phyloP scores from a whole-genome alignment of 169 alveolate species.

The Prorocentrum cordatum region DNA sequence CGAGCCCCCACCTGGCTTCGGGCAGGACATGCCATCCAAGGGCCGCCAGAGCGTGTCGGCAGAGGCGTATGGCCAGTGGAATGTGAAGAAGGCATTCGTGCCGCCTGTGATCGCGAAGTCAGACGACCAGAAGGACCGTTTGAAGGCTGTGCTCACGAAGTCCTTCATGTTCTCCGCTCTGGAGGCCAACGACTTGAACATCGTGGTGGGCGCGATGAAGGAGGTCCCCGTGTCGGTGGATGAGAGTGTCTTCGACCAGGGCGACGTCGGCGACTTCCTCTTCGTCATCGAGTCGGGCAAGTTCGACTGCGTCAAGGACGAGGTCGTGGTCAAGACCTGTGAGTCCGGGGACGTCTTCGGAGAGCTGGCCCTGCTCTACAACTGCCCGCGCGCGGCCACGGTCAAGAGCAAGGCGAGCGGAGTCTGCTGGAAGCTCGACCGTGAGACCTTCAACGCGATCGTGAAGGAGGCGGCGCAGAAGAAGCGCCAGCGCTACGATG shows the following conservation, averaged over 20 bases:
- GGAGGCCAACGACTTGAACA: conserved; percentile 80
- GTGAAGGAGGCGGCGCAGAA: conserved; percentile 85
- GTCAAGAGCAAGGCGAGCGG: conserved; percentile 79
- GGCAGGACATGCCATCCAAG: neutral
- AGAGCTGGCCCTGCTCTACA: conserved; percentile 88
- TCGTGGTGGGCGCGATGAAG: conserved; percentile 86
- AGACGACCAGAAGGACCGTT: conserved; percentile 80
- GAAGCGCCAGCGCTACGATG: conserved; percentile 77
- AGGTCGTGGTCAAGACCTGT: conserved; percentile 73
- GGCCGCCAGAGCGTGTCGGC: conserved; percentile 79
- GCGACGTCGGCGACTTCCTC: conserved; percentile 88
- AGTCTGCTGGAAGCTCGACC: conserved; percentile 81
- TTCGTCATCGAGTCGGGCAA: conserved; percentile 86
- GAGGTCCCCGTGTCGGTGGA: conserved; percentile 68
- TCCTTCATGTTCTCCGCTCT: conserved; percentile 82
- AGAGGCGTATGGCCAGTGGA: conserved; percentile 91
- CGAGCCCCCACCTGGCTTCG: conserved; percentile 21
- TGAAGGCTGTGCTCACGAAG: conserved; percentile 75
- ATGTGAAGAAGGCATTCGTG: conserved; percentile 83
- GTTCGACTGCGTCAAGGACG: conserved; percentile 80
- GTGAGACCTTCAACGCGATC: conserved; percentile 85
- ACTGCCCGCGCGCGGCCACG: conserved; percentile 91
- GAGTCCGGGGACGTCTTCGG: conserved; percentile 89
- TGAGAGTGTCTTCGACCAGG: conserved; percentile 77
- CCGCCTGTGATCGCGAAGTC: conserved; percentile 83